Evolutionary conservation across 768 basidiomycete species (phyloP).

Genomic region (Phanerochaete carnosa): DNA sequence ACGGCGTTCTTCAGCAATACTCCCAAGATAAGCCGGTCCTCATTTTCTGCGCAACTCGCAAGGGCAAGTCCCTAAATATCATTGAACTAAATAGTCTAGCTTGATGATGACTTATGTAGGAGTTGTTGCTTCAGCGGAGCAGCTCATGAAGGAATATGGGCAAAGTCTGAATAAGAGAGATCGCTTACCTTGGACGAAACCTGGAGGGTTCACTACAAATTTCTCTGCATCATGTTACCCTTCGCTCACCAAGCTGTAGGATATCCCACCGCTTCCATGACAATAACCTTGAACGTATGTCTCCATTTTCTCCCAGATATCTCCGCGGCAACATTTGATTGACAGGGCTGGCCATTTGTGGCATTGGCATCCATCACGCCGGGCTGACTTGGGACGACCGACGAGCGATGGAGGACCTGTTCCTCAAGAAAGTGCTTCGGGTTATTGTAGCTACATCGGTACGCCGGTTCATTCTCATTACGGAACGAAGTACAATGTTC

Average conservation of each 20-base stretch:
- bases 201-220: constrained; percentile 40
- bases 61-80: constrained; percentile 43
- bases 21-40: constrained; percentile 80
- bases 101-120: constrained; percentile 23
- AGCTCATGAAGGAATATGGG: constrained; percentile 69
- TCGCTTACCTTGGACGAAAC: constrained; percentile 66
- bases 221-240: neutral
- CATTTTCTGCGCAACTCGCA: constrained; percentile 86
- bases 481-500: neutral
- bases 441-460: constrained; percentile 85
- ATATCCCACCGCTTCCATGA: constrained; percentile 58
- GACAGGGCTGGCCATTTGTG: constrained; percentile 60
- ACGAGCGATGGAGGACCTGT: constrained; percentile 69
- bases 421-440: constrained; percentile 56
- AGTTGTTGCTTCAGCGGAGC: constrained; percentile 64
- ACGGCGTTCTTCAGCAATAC: constrained; percentile 67
- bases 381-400: constrained; percentile 77
- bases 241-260: constrained; percentile 33
- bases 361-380: constrained; percentile 92
- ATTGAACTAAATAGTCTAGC: neutral
- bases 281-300: constrained; percentile 58
- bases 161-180: constrained; percentile 47
- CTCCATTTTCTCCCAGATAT: neutral
- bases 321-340: neutral
- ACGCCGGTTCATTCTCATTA: neutral